phyloP scores from a whole-genome alignment of 2,329 filamentous ascomycete genomes.

The Amauroascus niger region DNA sequence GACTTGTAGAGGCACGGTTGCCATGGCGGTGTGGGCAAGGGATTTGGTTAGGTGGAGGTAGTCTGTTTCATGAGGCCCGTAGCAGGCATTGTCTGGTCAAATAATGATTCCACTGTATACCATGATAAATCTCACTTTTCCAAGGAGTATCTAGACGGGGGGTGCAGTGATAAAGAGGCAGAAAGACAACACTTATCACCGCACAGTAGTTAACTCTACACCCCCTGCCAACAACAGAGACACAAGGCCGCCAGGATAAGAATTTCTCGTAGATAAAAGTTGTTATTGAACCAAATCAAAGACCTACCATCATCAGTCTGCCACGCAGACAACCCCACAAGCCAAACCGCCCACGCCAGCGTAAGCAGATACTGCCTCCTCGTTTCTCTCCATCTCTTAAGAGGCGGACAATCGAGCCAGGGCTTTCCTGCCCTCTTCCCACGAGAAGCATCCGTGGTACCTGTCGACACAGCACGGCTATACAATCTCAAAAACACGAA shows the following conservation, averaged over 20 bases:
- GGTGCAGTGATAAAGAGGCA: too few relatives aligned
- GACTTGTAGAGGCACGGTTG: slow-evolving; percentile 52
- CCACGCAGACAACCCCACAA: slow-evolving; percentile 42
- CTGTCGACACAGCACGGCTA: slow-evolving; percentile 13
- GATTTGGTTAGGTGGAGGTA: slow-evolving; percentile 56
- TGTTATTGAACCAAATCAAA: neutral
- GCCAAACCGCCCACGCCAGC: slow-evolving; percentile 43
- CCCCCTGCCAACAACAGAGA: neutral
- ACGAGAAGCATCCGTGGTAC: neutral
- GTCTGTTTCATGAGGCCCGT: slow-evolving; percentile 35
- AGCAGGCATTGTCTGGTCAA: neutral
- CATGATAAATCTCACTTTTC: too few relatives aligned
- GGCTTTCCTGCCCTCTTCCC: slow-evolving; percentile 22
- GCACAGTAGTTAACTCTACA: too few relatives aligned
- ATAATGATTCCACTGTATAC: neutral
- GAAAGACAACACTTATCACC: too few relatives aligned
- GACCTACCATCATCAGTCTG: slow-evolving; percentile 47
- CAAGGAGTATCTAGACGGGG: too few relatives aligned
- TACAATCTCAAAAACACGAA: slow-evolving; percentile 33
- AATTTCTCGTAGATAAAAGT: too few relatives aligned
- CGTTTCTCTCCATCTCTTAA: slow-evolving; percentile 39
- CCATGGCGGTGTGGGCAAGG: slow-evolving; percentile 50
- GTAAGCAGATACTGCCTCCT: slow-evolving; percentile 41
- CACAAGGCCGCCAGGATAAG: too few relatives aligned
- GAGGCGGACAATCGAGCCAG: slow-evolving; percentile 40